phyloP scores from a whole-genome alignment of 345 rosid genomes.

The Populus pruinosa region DNA sequence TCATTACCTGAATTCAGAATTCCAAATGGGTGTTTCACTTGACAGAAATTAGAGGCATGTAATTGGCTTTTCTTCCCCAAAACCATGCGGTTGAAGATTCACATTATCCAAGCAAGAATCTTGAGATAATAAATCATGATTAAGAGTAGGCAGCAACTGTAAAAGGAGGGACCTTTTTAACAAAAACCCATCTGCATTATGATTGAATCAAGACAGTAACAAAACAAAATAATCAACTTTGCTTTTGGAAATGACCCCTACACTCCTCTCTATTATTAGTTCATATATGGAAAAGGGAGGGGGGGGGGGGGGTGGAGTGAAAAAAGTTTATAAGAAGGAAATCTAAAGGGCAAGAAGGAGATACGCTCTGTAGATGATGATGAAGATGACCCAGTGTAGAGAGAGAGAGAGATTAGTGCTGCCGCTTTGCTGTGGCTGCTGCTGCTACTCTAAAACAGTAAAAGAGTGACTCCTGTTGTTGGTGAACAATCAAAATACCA shows the following conservation, averaged over 20 bases:
- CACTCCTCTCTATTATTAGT: not conserved
- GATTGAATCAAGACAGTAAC: constrained; percentile 1
- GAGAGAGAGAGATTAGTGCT: not conserved
- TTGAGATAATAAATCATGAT: constrained; percentile 37
- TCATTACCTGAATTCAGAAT: constrained; percentile 21
- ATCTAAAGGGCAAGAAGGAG: not conserved
- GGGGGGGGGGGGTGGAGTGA: not conserved
- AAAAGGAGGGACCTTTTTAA: not conserved
- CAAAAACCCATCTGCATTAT: constrained; percentile 5
- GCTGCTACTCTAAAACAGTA: not conserved
- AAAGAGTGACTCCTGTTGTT: not conserved
- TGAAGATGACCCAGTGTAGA: not conserved
- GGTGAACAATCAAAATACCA: not conserved
- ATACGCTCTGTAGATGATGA: not conserved
- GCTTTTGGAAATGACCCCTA: not conserved
- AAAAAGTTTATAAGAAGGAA: not conserved
- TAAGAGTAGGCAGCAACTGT: constrained; percentile 3
- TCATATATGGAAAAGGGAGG: too few species aligned
- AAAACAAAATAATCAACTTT: not conserved
- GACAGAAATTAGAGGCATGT: not conserved
- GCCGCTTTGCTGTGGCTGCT: not conserved
- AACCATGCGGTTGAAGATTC: not conserved
- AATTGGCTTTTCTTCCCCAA: not conserved
- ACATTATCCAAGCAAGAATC: constrained; percentile 23
- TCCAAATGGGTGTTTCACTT: not conserved